phyloP scores from a whole-genome alignment of 164 flowering plant species.

The Macadamia integrifolia region DNA sequence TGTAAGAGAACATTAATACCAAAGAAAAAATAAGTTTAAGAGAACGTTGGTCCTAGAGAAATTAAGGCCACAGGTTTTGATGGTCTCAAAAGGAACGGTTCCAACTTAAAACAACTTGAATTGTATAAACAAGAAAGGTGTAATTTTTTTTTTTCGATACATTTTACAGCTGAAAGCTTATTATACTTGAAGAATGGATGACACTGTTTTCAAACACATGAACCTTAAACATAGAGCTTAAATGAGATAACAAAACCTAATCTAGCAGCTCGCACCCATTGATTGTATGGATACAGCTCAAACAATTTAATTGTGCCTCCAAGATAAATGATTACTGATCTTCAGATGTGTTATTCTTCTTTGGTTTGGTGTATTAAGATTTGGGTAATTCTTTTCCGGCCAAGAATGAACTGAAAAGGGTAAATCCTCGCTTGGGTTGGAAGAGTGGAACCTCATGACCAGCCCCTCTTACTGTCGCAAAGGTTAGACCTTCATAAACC shows the following conservation, averaged over 20 bases:
- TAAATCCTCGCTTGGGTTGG: constrained; percentile 49
- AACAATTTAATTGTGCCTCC: background rate
- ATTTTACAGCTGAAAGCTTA: too few species aligned
- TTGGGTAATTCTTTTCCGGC: constrained; percentile 22
- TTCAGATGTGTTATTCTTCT: background rate
- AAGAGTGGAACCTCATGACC: constrained; percentile 86
- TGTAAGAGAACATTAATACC: too few species aligned
- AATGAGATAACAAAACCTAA: background rate
- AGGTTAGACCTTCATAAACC: constrained; percentile 73
- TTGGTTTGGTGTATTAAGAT: constrained; percentile 5
- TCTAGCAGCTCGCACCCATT: background rate
- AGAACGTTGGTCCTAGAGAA: too few species aligned
- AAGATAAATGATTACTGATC: background rate
- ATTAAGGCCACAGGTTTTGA: too few species aligned
- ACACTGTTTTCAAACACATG: too few species aligned
- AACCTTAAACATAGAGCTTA: background rate
- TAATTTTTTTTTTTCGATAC: too few species aligned
- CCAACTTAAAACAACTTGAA: too few species aligned
- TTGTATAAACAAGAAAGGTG: too few species aligned
- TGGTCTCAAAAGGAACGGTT: too few species aligned
- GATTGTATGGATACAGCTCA: background rate
- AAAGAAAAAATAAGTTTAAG: too few species aligned
- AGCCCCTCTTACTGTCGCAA: constrained; percentile 84
- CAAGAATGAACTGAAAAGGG: constrained; percentile 58
- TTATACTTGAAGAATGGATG: too few species aligned